phyloP scores from a whole-genome alignment of 2,329 filamentous ascomycete genomes.

The Curvularia spicifera region DNA sequence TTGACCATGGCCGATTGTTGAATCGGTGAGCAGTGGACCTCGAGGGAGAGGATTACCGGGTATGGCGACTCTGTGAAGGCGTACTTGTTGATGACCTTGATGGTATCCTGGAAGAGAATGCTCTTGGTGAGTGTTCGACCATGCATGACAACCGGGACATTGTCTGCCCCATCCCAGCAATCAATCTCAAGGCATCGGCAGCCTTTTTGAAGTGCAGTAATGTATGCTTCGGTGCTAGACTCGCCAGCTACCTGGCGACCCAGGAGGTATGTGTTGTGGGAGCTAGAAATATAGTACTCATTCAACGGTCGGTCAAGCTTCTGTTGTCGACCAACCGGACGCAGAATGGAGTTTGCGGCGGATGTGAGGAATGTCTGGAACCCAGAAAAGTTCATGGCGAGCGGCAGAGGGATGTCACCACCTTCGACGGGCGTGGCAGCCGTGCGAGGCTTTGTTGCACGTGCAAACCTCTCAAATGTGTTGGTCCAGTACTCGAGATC shows the following conservation, averaged over 20 bases:
- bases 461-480: conserved; percentile 72
- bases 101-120: conserved; percentile 88
- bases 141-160: conserved; percentile 87
- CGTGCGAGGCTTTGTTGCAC: conserved; percentile 46
- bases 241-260: conserved; percentile 88
- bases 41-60: conserved; percentile 91
- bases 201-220: conserved; percentile 82
- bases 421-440: conserved; percentile 47
- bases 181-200: conserved; percentile 97
- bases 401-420: conserved; percentile 50
- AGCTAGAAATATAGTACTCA: conserved; percentile 98
- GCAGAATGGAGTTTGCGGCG: conserved; percentile 68
- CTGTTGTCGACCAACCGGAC: conserved; percentile 65
- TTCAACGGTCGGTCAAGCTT: conserved; percentile 83
- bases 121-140: conserved; percentile 87
- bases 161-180: conserved; percentile 93
- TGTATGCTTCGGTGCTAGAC: conserved; percentile 95
- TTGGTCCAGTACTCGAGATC: conserved; percentile 72
- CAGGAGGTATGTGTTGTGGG: conserved; percentile 95
- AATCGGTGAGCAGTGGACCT: conserved; percentile 85
- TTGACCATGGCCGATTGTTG: conserved; percentile 90
- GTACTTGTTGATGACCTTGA: conserved; percentile 92
- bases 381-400: conserved; percentile 76
- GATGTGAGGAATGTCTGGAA: conserved; percentile 66
- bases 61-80: conserved; percentile 88